Evolutionary conservation across 306 rosid species (phyloP), one percentile per base, ranked within the genome.

Genomic region (Senna siamea): DNA sequence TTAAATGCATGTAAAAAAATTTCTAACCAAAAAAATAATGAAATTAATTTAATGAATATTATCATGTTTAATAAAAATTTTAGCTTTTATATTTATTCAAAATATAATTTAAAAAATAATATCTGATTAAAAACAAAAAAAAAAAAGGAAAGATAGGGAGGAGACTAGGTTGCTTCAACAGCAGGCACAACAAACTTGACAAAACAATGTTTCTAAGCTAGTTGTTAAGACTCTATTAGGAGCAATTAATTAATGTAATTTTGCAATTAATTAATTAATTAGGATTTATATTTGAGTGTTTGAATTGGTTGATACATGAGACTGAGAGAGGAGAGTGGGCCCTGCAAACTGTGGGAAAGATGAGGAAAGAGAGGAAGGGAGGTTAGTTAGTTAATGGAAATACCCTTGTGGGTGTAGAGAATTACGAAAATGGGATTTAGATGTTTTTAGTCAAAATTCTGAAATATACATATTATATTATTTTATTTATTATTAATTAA

Each of bases 301-400:
- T 87, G 37, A 66, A 80, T 73, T 78, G 77, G 92, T 32, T 48
- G 69, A 80, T 41, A n/a, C 52, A 51, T 75, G 68, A 74, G 85
- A 82, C 85, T 75, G 68, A 74, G 85, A 82, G 83, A 82, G 74
- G 15, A 46, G 40, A n/a, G 85, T 80, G 88, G 88, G 47, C 77
- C 83, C 73, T 11, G 15, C 7, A 20, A 56, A 70, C 56, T 76
- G 35, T 62, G 62, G 46, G 68, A 53, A 73, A 79, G 80, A 80
- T 67, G 74, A 74, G 87, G 83, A 75, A 78, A 51, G 48, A 59
- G 22, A 50, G 48, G 17, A 63, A 26, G 44, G 50, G 30, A 32
- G 22, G 7, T 26, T 26, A 26, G 30, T 26, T 56, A 26, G 47
- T 11, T 11, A 70, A 17, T 40, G 43, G 0, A 59, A 86, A 59